phyloP scores from a whole-genome alignment of 1,139 yeast species.

The Debaryomyces robertsiae region DNA sequence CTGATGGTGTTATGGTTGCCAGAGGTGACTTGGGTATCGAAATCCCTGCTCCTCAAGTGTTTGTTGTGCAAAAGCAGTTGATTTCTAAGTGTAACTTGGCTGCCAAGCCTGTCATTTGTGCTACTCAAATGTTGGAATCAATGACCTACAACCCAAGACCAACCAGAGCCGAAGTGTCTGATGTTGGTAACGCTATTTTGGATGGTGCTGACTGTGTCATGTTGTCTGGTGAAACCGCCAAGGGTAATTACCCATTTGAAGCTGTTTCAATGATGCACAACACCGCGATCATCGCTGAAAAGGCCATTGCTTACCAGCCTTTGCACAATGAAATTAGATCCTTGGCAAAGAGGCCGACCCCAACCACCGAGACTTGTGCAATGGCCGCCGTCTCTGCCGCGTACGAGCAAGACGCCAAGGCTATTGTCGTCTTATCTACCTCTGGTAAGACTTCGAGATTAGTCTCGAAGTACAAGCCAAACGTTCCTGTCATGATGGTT shows the following conservation, averaged over 20 bases:
- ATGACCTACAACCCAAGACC: conserved; percentile 99
- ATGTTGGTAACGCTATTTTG: conserved; percentile 97
- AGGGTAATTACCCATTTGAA: conserved; percentile 97
- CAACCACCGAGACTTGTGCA: conserved; percentile 96
- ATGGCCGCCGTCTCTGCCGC: conserved; percentile 96
- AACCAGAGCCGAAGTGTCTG: conserved; percentile 99
- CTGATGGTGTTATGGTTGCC: conserved; percentile 99
- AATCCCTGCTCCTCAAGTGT: conserved; percentile 98
- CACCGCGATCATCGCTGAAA: conserved; percentile 95
- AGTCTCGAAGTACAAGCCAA: conserved; percentile 96
- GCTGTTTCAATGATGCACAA: conserved; percentile 99
- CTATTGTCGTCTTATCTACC: conserved; percentile 93
- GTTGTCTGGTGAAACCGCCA: conserved; percentile 99
- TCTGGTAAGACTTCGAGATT: conserved; percentile 95
- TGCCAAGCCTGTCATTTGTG: conserved; percentile 99
- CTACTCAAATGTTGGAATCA: conserved; percentile 99
- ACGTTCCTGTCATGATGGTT: conserved; percentile 96
- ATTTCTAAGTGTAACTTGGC: conserved; percentile 99
- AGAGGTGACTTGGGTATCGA: conserved; percentile 99
- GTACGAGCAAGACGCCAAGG: conserved; percentile 95
- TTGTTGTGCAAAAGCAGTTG: conserved; percentile 97
- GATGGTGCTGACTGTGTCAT: conserved; percentile 99
- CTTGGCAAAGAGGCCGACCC: conserved; percentile 84
- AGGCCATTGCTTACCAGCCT: conserved; percentile 89
- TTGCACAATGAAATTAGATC: conserved; percentile 87